These are phyloP conservation scores for Pelargonium fulgidum DNA, from an alignment of 441 rosid species.

Conservation along the genomic window DNA sequence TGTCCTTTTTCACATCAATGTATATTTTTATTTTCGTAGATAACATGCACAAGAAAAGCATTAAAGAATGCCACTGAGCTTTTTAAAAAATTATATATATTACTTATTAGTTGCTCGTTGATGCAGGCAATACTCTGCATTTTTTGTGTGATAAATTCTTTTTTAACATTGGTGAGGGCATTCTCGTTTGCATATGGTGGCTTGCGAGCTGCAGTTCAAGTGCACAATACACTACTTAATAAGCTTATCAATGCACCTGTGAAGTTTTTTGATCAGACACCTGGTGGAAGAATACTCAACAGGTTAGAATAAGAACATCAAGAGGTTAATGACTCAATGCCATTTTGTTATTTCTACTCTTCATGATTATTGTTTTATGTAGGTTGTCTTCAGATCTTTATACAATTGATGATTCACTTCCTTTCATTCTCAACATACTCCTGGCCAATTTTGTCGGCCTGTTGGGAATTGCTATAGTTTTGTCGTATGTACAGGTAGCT, in stretches of 20 bases:
- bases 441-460: constrained; percentile 91
- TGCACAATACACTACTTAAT: constrained; percentile 61
- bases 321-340: constrained; percentile 18
- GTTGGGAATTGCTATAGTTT: constrained; percentile 71
- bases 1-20: too few species aligned
- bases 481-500: constrained; percentile 86
- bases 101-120: constrained; percentile 24
- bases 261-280: constrained; percentile 90
- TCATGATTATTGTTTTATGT: constrained; percentile 22
- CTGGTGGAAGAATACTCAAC: constrained; percentile 92
- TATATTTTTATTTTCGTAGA: too few species aligned
- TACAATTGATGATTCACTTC: constrained; percentile 96
- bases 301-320: constrained; percentile 44
- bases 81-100: background rate
- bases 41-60: too few species aligned
- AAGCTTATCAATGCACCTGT: constrained; percentile 79
- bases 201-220: constrained; percentile 65
- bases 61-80: too few species aligned
- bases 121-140: constrained; percentile 71
- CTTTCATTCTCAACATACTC: constrained; percentile 91
- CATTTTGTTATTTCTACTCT: background rate
- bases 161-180: constrained; percentile 77
- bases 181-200: constrained; percentile 97
- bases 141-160: constrained; percentile 66
- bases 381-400: constrained; percentile 97